Conservation (phyloP, 176 grass and related monocot genomes). For the Eragrostis curvula region DNA sequence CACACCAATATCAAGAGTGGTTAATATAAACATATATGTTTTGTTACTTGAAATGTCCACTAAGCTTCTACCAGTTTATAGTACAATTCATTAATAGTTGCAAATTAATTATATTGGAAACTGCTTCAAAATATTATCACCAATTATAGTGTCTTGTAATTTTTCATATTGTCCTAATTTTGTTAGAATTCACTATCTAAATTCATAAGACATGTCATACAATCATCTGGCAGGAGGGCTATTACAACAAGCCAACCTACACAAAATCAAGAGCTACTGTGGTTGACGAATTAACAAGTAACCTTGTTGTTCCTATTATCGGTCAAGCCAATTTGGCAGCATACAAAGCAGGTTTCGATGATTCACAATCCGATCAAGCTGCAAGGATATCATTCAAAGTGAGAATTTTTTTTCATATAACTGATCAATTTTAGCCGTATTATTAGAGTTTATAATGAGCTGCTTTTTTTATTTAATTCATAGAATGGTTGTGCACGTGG, state of each 20-base stretch:
- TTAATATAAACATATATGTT: neutral
- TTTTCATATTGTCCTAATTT: neutral
- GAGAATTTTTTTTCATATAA: neutral
- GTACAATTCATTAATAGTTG: neutral
- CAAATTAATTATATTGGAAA: neutral
- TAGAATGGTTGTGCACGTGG: constrained; percentile 89
- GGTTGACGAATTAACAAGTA: constrained; percentile 48
- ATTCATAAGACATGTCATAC: neutral
- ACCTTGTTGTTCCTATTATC: constrained; percentile 50
- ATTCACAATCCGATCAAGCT: constrained; percentile 59
- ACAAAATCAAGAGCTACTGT: constrained; percentile 54
- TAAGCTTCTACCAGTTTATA: too few relatives aligned
- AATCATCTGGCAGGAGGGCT: constrained; percentile 64
- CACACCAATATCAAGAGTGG: neutral
- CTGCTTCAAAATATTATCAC: neutral
- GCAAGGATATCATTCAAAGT: constrained; percentile 96
- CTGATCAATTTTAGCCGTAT: neutral
- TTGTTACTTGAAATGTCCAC: neutral
- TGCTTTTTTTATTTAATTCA: neutral
- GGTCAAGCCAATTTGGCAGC: constrained; percentile 53
- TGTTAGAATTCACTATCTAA: neutral
- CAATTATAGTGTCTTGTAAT: neutral
- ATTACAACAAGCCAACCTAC: constrained; percentile 84
- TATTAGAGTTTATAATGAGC: neutral
- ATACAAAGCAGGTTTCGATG: constrained; percentile 67